phyloP scores from a whole-genome alignment of 805 yeast genomes.

The Hanseniaspora taiwanica region DNA sequence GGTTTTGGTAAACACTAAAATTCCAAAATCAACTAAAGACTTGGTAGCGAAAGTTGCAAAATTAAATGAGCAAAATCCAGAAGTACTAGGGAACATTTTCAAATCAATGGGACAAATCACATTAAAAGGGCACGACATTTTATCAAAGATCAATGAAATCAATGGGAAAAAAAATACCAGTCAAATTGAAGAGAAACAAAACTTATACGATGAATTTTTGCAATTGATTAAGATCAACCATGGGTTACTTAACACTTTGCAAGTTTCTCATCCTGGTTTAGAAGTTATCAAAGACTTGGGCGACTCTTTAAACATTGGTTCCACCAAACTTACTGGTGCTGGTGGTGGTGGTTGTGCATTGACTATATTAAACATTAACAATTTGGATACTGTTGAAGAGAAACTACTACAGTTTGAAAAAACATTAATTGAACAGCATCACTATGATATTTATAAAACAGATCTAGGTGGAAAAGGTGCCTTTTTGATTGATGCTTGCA shows the following conservation, averaged over 20 bases:
- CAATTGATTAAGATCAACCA: slow-evolving; percentile 73
- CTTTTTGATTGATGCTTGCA: slow-evolving; percentile 17
- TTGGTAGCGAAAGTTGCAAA: slow-evolving; percentile 66
- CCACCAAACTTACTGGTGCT: slow-evolving; percentile 93
- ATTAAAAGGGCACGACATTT: slow-evolving; percentile 39
- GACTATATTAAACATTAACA: slow-evolving; percentile 39
- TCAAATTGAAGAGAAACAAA: slow-evolving; percentile 34
- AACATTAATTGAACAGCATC: slow-evolving; percentile 26
- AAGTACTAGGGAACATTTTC: slow-evolving; percentile 42
- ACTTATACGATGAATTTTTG: slow-evolving; percentile 26
- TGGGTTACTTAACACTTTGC: slow-evolving; percentile 70
- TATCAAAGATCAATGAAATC: slow-evolving; percentile 6
- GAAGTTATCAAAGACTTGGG: slow-evolving; percentile 61
- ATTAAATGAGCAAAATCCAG: slow-evolving; percentile 39
- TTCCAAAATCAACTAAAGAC: slow-evolving; percentile 79
- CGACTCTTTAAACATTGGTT: slow-evolving; percentile 55
- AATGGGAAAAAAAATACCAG: slow-evolving; percentile 32
- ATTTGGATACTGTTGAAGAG: slow-evolving; percentile 26
- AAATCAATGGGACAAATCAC: slow-evolving; percentile 69
- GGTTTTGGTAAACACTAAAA: slow-evolving; percentile 68
- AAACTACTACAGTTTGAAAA: slow-evolving; percentile 23
- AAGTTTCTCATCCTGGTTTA: slow-evolving; percentile 87
- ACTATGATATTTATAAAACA: slow-evolving; percentile 68
- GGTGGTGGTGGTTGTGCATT: slow-evolving; percentile 99
- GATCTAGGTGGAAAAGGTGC: slow-evolving; percentile 88